Conservation (phyloP, 352 stramenopile species). For the Pythium vanterpoolii region DNA sequence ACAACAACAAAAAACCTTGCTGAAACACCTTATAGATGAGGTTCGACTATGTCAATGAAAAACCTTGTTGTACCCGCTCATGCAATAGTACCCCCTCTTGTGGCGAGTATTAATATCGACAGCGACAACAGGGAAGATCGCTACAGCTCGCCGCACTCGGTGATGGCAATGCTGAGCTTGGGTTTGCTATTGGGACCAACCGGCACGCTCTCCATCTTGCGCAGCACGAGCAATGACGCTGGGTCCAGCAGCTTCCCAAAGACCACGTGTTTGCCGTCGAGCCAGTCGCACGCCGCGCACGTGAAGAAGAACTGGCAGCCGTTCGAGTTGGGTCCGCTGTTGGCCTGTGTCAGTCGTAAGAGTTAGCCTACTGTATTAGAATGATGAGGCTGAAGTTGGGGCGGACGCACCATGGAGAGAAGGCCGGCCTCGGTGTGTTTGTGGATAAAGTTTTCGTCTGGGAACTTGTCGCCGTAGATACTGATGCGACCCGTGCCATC, state of each 20-base stretch:
- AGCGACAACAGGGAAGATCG: neutral
- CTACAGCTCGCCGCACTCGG: constrained; percentile 89
- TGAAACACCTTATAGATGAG: constrained; percentile 13
- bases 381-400: neutral
- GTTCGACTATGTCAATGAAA: constrained; percentile 9
- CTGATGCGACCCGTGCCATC: constrained; percentile 81
- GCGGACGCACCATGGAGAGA: constrained; percentile 70
- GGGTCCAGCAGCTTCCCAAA: constrained; percentile 93
- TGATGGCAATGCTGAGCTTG: constrained; percentile 84
- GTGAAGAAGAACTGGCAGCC: constrained; percentile 98
- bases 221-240: constrained; percentile 92
- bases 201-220: constrained; percentile 89
- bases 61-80: constrained; percentile 3
- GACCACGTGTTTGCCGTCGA: constrained; percentile 98
- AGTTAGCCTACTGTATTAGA: neutral
- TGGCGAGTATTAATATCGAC: neutral
- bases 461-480: constrained; percentile 88
- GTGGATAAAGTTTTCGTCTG: constrained; percentile 79
- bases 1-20: constrained; percentile 19
- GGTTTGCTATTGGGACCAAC: constrained; percentile 83
- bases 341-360: constrained; percentile 76
- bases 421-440: constrained; percentile 81
- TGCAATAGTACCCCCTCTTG: neutral
- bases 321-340: constrained; percentile 95
- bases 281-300: constrained; percentile 91